phyloP scores from a whole-genome alignment of 2,329 filamentous ascomycete species.

The Sclerotinia borealis region DNA sequence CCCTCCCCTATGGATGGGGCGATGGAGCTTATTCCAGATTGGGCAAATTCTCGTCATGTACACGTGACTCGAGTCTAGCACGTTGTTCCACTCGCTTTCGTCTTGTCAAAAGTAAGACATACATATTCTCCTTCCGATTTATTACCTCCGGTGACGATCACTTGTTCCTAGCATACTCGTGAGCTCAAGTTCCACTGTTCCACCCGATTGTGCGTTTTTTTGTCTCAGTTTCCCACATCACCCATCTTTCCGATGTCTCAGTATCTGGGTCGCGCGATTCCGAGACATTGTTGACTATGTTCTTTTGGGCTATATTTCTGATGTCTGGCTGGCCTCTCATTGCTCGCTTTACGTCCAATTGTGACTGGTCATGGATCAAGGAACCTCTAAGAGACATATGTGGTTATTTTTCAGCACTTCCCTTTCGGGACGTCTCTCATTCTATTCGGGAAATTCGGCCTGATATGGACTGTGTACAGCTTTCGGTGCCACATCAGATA shows the following conservation, averaged over 20 bases:
- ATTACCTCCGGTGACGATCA: slow-evolving; percentile 1
- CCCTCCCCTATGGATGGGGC: no score
- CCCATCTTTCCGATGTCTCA: slow-evolving; percentile 5
- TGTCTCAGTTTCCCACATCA: not conserved
- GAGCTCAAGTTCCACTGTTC: slow-evolving; percentile 7
- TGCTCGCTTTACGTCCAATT: not conserved
- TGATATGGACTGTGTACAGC: not conserved
- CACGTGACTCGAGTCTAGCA: not conserved
- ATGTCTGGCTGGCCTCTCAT: not conserved
- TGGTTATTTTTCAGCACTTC: not conserved
- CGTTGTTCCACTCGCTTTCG: not conserved
- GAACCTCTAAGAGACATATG: not conserved
- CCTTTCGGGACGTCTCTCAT: not conserved
- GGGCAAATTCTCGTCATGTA: not conserved
- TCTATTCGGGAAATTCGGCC: not conserved
- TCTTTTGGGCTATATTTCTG: not conserved
- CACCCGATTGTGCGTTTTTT: slow-evolving; percentile 11
- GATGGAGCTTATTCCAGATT: not conserved
- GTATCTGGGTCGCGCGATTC: not conserved
- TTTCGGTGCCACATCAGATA: not conserved
- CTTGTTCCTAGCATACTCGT: slow-evolving; percentile 6
- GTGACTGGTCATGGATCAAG: not conserved
- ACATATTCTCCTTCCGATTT: slow-evolving; percentile 13
- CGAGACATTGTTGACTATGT: slow-evolving; percentile 5
- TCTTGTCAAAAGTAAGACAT: slow-evolving; percentile 8